Percentiles rank a stretch among this genome's conserved stretches.
These are phyloP conservation scores for Trypethelium eluteriae DNA, from an alignment of 495 filamentous ascomycete species.

Conservation along the genomic window DNA sequence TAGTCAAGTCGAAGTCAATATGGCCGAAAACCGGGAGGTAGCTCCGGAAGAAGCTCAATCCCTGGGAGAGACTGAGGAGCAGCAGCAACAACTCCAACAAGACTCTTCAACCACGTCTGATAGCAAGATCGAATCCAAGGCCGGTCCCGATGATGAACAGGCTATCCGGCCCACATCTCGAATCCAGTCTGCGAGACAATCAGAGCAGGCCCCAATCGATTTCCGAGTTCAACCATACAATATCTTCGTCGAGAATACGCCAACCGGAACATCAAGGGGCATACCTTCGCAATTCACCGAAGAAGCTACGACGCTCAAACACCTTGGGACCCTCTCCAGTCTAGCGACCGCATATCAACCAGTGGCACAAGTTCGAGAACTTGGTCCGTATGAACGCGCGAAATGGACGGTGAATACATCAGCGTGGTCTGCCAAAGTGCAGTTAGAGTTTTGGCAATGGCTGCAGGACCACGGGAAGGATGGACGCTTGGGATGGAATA, in stretches of 20 bases:
- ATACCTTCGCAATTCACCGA: not conserved
- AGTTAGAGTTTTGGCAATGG: conserved; percentile 21
- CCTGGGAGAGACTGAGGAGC: not conserved
- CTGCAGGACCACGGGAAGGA: not conserved
- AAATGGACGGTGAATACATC: conserved; percentile 23
- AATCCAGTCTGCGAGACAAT: not conserved
- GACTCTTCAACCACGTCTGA: not conserved
- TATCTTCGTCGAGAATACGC: not conserved
- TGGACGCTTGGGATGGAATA: not conserved
- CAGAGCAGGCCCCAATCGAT: not conserved
- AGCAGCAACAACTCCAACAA: not conserved
- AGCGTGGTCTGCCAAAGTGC: conserved; percentile 14
- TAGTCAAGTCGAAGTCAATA: not conserved
- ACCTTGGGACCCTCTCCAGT: not conserved
- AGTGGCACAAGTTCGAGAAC: conserved; percentile 15
- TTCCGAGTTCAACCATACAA: not conserved
- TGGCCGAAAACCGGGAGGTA: not conserved
- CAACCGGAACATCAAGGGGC: not conserved
- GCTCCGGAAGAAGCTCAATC: not conserved
- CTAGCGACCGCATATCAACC: conserved; percentile 15
- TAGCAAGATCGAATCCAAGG: not conserved
- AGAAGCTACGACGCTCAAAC: not conserved
- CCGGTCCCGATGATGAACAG: too few species aligned
- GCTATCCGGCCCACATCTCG: not conserved
- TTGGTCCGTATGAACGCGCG: conserved; percentile 22